These are phyloP conservation scores for Darksidea phi DNA, from an alignment of 495 filamentous ascomycete species.

Conservation along the genomic window DNA sequence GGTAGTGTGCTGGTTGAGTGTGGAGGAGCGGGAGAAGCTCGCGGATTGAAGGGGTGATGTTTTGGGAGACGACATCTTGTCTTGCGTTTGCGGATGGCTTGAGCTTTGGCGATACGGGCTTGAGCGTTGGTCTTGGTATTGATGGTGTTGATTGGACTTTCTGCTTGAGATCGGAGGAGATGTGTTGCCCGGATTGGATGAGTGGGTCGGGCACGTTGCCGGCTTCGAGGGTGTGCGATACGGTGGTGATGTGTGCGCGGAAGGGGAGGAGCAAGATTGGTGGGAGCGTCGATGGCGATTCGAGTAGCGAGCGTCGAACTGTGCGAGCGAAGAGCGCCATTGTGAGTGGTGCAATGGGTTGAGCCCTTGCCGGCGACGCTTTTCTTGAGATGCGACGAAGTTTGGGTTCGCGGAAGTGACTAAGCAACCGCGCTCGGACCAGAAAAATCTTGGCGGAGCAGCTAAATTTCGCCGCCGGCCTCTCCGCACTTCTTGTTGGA, in stretches of 20 bases:
- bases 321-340: slow-evolving; percentile 25
- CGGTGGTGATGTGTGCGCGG: slow-evolving; percentile 41
- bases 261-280: slow-evolving; percentile 45
- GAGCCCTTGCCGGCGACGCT: neutral
- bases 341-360: slow-evolving; percentile 8
- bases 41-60: slow-evolving; percentile 58
- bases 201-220: slow-evolving; percentile 37
- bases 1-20: slow-evolving; percentile 79
- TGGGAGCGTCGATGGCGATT: slow-evolving; percentile 39
- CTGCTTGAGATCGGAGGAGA: slow-evolving; percentile 14
- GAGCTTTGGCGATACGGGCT: slow-evolving; percentile 30
- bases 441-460: neutral
- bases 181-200: slow-evolving; percentile 33
- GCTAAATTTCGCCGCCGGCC: slow-evolving; percentile 11
- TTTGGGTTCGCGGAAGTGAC: slow-evolving; percentile 16
- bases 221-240: slow-evolving; percentile 40
- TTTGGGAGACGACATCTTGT: slow-evolving; percentile 43
- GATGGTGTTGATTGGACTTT: neutral
- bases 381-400: neutral
- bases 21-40: slow-evolving; percentile 73
- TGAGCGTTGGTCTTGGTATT: slow-evolving; percentile 34
- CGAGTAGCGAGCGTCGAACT: slow-evolving; percentile 32
- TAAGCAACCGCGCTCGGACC: slow-evolving; percentile 4
- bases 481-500: neutral
- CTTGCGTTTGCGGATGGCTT: slow-evolving; percentile 33